These are phyloP conservation scores for Sarcomyxa edulis DNA, from an alignment of 768 basidiomycete species.

Conservation along the genomic window DNA sequence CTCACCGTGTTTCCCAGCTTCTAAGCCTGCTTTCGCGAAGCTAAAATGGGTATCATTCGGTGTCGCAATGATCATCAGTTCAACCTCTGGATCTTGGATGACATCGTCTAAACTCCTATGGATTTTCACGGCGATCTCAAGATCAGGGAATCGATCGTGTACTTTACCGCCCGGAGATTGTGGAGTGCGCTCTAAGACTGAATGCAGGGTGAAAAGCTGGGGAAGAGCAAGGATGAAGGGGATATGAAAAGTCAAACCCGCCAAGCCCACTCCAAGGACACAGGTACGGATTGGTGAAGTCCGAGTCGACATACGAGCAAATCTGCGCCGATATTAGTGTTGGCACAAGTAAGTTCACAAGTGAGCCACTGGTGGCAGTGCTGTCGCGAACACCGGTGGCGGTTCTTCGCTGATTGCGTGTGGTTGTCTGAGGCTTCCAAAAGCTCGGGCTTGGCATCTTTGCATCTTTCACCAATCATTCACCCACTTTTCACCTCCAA, in stretches of 20 bases:
- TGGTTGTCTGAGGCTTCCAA: too few relatives aligned
- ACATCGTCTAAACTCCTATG: slow-evolving; percentile 58
- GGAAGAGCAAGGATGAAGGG: slow-evolving; percentile 75
- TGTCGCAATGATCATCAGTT: slow-evolving; percentile 64
- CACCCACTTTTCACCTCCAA: too few relatives aligned
- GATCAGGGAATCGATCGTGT: slow-evolving; percentile 58
- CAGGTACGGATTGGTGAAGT: slow-evolving; percentile 75
- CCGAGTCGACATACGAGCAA: too few relatives aligned
- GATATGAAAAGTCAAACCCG: slow-evolving; percentile 74
- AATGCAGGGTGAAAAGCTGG: slow-evolving; percentile 60
- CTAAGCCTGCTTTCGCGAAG: slow-evolving; percentile 58
- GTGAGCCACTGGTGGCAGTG: too few relatives aligned
- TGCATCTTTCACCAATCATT: too few relatives aligned
- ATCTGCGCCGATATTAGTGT: too few relatives aligned
- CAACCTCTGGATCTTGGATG: slow-evolving; percentile 56
- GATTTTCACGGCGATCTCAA: slow-evolving; percentile 51
- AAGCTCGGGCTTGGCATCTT: too few relatives aligned
- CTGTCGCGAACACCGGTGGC: too few relatives aligned
- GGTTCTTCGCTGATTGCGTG: too few relatives aligned
- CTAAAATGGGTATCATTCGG: slow-evolving; percentile 72
- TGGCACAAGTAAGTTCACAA: too few relatives aligned
- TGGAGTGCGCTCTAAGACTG: slow-evolving; percentile 74
- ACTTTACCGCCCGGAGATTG: slow-evolving; percentile 56
- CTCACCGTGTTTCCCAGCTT: slow-evolving; percentile 70
- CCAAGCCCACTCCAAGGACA: slow-evolving; percentile 72